phyloP scores from a whole-genome alignment of 352 stramenopile species.

The Phytophthora meadii region DNA sequence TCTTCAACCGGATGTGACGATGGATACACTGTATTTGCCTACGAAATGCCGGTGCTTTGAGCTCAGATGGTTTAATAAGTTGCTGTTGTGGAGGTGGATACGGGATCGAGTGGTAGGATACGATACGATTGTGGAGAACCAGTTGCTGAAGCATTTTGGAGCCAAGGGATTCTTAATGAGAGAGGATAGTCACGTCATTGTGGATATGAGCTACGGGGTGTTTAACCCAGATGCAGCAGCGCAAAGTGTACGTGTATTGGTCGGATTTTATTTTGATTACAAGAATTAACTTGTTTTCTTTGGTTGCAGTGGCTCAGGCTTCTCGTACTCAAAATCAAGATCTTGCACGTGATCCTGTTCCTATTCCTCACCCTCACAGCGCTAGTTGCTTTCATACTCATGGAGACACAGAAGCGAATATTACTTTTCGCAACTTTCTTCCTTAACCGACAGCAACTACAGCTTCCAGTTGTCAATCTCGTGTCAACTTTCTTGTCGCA shows the following conservation, averaged over 20 bases:
- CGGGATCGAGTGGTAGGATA: slow-evolving; percentile 71
- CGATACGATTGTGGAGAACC: slow-evolving; percentile 95
- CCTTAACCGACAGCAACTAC: slow-evolving; percentile 77
- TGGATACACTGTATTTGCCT: slow-evolving; percentile 52
- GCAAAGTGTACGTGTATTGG: slow-evolving; percentile 36
- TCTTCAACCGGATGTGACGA: slow-evolving; percentile 33
- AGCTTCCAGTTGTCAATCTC: slow-evolving; percentile 77
- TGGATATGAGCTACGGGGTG: slow-evolving; percentile 79
- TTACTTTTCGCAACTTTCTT: slow-evolving; percentile 93
- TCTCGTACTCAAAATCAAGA: slow-evolving; percentile 85
- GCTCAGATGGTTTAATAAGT: slow-evolving; percentile 42
- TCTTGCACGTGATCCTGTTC: slow-evolving; percentile 92
- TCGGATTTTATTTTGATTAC: not conserved
- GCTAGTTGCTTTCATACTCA: slow-evolving; percentile 93
- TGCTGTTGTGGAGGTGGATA: slow-evolving; percentile 53
- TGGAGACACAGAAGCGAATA: slow-evolving; percentile 94
- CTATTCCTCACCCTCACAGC: slow-evolving; percentile 95
- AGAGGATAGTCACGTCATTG: slow-evolving; percentile 57
- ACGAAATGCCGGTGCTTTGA: slow-evolving; percentile 58
- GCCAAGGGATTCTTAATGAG: slow-evolving; percentile 73
- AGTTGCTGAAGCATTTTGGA: slow-evolving; percentile 73
- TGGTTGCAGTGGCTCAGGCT: slow-evolving; percentile 40
- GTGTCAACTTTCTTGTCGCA: slow-evolving; percentile 91
- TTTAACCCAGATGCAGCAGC: slow-evolving; percentile 46
- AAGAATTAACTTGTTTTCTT: slow-evolving; percentile 5